These are phyloP conservation scores for Acanthamoeba triangularis DNA, from an alignment of 208 protist genomes.

Conservation along the genomic window DNA sequence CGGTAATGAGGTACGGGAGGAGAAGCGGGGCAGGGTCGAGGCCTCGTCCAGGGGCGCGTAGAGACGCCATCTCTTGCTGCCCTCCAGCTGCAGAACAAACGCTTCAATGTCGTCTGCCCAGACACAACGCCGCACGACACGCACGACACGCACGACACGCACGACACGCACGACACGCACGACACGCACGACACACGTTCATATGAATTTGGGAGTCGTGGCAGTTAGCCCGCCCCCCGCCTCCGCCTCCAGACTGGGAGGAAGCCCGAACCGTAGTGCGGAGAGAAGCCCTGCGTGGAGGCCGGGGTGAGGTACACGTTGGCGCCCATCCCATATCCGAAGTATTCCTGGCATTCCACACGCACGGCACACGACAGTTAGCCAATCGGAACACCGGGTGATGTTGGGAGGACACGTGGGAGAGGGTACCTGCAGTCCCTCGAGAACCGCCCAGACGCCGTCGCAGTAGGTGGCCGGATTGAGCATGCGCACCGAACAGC, in stretches of 20 bases:
- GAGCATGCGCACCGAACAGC: slow-evolving; percentile 36
- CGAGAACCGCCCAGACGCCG: background rate
- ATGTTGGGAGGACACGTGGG: background rate
- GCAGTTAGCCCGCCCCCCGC: too few relatives aligned
- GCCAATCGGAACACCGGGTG: background rate
- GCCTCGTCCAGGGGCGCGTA: slow-evolving; percentile 88
- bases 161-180: background rate
- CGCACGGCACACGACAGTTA: slow-evolving; percentile 85
- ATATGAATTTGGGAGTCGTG: background rate
- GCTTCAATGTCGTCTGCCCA: slow-evolving; percentile 96
- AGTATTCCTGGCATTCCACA: slow-evolving; percentile 91
- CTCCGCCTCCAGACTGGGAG: too few relatives aligned
- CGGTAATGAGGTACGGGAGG: background rate
- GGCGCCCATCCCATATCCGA: slow-evolving; percentile 93
- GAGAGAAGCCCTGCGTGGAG: slow-evolving; percentile 85
- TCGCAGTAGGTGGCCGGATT: slow-evolving; percentile 74
- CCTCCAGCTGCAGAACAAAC: slow-evolving; percentile 96
- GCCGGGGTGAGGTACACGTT: slow-evolving; percentile 97
- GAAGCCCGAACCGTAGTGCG: slow-evolving; percentile 87
- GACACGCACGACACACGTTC: background rate
- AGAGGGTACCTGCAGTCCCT: background rate
- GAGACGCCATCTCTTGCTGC: slow-evolving; percentile 95
- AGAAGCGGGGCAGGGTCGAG: slow-evolving; percentile 11
- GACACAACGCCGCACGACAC: background rate
- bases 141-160: too few relatives aligned